Conservation (phyloP, 495 filamentous ascomycete species). For the Penicillium subrubescens region DNA sequence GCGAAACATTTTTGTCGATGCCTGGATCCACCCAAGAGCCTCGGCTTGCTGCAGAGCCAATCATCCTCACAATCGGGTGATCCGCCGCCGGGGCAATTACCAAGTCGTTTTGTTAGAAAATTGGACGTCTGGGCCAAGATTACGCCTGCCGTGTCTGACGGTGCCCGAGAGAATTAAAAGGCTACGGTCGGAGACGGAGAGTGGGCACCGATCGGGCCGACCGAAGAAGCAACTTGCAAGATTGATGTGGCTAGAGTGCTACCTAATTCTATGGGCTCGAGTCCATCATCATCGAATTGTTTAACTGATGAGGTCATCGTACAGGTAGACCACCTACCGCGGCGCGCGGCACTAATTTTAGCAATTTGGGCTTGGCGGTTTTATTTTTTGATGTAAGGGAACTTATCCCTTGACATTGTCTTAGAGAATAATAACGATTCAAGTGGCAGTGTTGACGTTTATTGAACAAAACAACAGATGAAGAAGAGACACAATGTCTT, state of each 20-base stretch:
- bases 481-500: slow-evolving; percentile 9
- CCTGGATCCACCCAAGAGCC: not conserved
- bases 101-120: not conserved
- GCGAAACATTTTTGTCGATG: not conserved
- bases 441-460: not conserved
- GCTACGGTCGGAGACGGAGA: slow-evolving; percentile 6
- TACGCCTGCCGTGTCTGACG: slow-evolving; percentile 1
- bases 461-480: not conserved
- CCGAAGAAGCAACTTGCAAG: not conserved
- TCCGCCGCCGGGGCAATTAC: slow-evolving; percentile 2
- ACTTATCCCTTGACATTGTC: slow-evolving; percentile 2
- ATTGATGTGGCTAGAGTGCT: not conserved
- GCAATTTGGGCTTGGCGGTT: not conserved
- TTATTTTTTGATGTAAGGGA: not conserved
- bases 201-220: slow-evolving; percentile 10
- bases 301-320: slow-evolving; percentile 7
- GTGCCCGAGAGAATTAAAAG: not conserved
- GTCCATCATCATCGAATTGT: not conserved
- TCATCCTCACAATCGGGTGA: not conserved
- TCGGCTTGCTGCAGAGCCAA: slow-evolving; percentile 4
- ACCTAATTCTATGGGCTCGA: not conserved
- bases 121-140: not conserved
- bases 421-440: not conserved
- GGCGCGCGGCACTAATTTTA: slow-evolving; percentile 3
- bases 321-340: not conserved